Evolutionary conservation across 805 yeast species (phyloP), one percentile per base, ranked within the genome.

Genomic region (Priceomyces medius): DNA sequence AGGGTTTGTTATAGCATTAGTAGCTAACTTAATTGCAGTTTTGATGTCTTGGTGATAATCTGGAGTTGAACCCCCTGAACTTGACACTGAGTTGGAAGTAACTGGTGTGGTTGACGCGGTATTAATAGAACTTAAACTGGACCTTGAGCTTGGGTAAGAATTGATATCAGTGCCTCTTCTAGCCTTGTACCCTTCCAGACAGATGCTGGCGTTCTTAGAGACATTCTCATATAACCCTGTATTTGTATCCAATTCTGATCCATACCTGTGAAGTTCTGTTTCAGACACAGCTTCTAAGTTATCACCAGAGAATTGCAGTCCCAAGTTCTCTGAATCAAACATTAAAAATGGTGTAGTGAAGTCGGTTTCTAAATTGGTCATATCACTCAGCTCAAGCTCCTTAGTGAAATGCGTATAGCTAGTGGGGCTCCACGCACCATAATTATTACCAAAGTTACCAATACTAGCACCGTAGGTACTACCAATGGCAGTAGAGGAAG

Each of bases 1-100:
- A 18, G 39, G 33, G 10, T 27, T 27, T 6, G 23, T 36, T 7
- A 36, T 36, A 36, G 39, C 39, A 24, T 36, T 27, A 12, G 39
- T 36, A 12, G 39, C 39, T 18, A 36, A 24, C 18, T 27, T 36
- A 17, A 36, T 24, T 16, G 39, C 39, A 8, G 39, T 27, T 20
- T 24, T 21, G 10, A 36, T 36, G 26, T 36, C 39, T 14, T 12
- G 31, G 12, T 17, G 39, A 36, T 24, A 27, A 19, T 36, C 39
- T 26, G 31, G 21, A 26, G 33, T 24, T 17, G 31, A 7, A 13
- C 18, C 32, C 10, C 29, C 29, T 26, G 29, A 26, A n/a, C 29
- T 26, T 4, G 29, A 5, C 5, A 14, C 29, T 10, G 29, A 26
- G 10, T 10, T n/a, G n/a, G 29, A n/a, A n/a, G 4, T 8, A 9